phyloP scores from a whole-genome alignment of 768 basidiomycete species.

The Hericium coralloides region DNA sequence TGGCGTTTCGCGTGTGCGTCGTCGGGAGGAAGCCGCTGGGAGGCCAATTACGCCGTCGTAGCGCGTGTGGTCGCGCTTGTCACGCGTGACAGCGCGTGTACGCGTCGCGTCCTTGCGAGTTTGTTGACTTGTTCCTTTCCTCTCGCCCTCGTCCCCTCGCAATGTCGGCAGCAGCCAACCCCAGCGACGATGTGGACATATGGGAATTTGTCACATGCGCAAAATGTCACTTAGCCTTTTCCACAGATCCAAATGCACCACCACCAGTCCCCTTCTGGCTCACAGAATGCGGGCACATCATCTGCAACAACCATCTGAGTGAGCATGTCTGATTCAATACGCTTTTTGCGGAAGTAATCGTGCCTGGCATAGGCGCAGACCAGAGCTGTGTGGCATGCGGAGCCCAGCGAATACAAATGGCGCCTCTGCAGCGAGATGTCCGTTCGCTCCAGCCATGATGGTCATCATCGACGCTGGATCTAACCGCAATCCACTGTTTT shows the following conservation, averaged over 20 bases:
- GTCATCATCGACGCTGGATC: not conserved
- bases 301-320: constrained; percentile 86
- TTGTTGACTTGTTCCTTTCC: not conserved
- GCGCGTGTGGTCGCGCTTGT: not conserved
- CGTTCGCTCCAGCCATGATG: constrained; percentile 10
- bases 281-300: constrained; percentile 79
- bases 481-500: not conserved
- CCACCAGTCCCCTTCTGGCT: constrained; percentile 76
- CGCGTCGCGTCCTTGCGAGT: not conserved
- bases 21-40: too few species aligned
- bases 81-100: not conserved
- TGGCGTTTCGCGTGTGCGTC: not conserved
- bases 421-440: constrained; percentile 70
- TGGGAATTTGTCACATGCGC: constrained; percentile 77
- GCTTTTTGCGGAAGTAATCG: too few species aligned
- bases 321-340: constrained; percentile 13
- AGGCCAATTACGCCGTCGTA: not conserved
- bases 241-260: constrained; percentile 35
- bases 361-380: constrained; percentile 43
- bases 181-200: constrained; percentile 40
- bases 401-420: constrained; percentile 50
- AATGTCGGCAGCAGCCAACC: constrained; percentile 27
- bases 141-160: not conserved
- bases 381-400: constrained; percentile 72
- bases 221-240: constrained; percentile 61